phyloP scores from a whole-genome alignment of 2,329 filamentous ascomycete genomes.

The Neofusicoccum ribis region DNA sequence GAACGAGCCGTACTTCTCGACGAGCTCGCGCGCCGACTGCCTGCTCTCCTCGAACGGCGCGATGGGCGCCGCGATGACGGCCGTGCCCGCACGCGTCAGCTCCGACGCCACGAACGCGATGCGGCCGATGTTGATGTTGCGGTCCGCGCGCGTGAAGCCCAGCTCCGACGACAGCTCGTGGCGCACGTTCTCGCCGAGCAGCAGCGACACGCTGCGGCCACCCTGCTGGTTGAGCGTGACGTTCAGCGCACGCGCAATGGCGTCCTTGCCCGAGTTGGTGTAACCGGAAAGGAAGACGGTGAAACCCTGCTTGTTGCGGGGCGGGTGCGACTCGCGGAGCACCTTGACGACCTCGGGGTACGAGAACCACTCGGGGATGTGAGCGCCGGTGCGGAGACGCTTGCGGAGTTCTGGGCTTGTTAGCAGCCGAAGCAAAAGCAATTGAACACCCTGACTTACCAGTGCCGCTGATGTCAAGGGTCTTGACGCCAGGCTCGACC shows the following conservation, averaged over 20 bases:
- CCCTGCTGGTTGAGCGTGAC: slow-evolving; percentile 98
- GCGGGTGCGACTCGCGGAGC: slow-evolving; percentile 92
- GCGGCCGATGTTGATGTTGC: slow-evolving; percentile 90
- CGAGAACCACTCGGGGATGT: slow-evolving; percentile 99
- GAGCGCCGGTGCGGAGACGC: slow-evolving; percentile 84
- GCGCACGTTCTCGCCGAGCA: slow-evolving; percentile 94
- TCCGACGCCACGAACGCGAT: slow-evolving; percentile 96
- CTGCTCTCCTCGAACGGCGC: slow-evolving; percentile 85
- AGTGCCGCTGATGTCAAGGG: slow-evolving; percentile 58
- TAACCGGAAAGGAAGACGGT: slow-evolving; percentile 97
- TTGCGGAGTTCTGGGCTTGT: slow-evolving; percentile 82
- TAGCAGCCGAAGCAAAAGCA: not conserved
- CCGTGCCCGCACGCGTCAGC: slow-evolving; percentile 87
- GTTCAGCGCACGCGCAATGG: slow-evolving; percentile 91
- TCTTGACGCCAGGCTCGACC: slow-evolving; percentile 79
- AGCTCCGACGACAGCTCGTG: slow-evolving; percentile 91
- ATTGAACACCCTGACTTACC: slow-evolving; percentile 27
- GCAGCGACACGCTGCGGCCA: slow-evolving; percentile 87
- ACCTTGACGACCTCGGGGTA: slow-evolving; percentile 98
- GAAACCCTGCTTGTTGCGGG: slow-evolving; percentile 90
- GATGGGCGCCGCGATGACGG: slow-evolving; percentile 95
- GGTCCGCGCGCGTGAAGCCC: slow-evolving; percentile 90
- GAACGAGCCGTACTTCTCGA: slow-evolving; percentile 88
- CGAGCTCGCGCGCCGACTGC: slow-evolving; percentile 74
- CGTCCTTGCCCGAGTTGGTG: slow-evolving; percentile 95